Base-by-base conservation (phyloP, 805 yeast genomes). In the Yamadazyma akitaensis region DNA sequence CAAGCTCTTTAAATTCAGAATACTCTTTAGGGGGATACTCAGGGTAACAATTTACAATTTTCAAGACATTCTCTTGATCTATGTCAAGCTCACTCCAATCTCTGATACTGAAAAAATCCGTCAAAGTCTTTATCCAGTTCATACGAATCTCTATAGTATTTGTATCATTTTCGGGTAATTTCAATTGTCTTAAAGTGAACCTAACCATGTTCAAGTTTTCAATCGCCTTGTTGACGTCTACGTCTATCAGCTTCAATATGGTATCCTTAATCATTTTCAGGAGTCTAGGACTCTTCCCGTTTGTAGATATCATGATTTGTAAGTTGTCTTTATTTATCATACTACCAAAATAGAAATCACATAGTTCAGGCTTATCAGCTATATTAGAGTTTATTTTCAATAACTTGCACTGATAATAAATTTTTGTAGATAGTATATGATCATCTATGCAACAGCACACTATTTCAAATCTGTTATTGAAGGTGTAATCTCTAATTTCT, bases 341-440 rank as follows among this genome's bases (percentile, higher is more conserved):
- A 19, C 91, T 79, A 1, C 96, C 96, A 62, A 88, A 88, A 67
- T 86, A 88, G 63, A 86, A 88, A 63, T 88, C 96, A 67, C 96
- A 88, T 49, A 80, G 68, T n/a, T 78, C 76, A 2, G 96, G 95
- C 51, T 85, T 85, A 61, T 88, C 96, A 1, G 96, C 96, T 34
- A 87, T 83, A 58, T 88, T 88, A 19, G 85, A 88, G 21, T 80
- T 79, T 61, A 88, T 53, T 47, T 80, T 65, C 37, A 70, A 55
- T 42, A 62, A 55, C 52, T 74, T 67, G 50, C 73, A 64, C 40
- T 67, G 65, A 50, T 77, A 73, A 59, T 83, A 87, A 17, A 88
- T 80, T 51, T 66, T 63, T 18, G 75, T 68, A 30, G 88, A 80
- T 42, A 77, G 65, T 11, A 68, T 71, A 45, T 85, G 85, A 58